Evolutionary conservation across 2,329 filamentous ascomycete genomes (phyloP).

Genomic region (Hirsutella minnesotensis): DNA sequence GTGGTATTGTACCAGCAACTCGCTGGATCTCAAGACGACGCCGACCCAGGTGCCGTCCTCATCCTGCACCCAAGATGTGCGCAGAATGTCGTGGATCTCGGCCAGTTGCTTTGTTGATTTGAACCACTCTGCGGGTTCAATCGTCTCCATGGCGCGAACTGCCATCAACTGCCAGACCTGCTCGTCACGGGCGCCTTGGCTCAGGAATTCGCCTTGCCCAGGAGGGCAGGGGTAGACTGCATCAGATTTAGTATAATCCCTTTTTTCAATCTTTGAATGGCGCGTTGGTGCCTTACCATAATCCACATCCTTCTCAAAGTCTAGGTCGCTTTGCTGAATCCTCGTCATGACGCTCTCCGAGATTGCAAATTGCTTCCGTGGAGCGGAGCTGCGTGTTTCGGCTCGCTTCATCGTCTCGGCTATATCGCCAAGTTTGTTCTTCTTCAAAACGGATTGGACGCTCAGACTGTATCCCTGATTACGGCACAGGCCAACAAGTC

Average conservation of each 20-base stretch:
- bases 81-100: constrained; percentile 12
- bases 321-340: constrained; percentile 1
- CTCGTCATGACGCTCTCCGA: background rate
- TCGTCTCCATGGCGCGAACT: constrained; percentile 9
- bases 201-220: constrained; percentile 17
- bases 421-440: background rate
- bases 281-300: background rate
- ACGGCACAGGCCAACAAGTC: constrained; percentile 27
- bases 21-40: constrained; percentile 9
- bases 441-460: constrained; percentile 12
- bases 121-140: constrained; percentile 10
- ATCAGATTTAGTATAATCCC: background rate
- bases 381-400: background rate
- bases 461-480: constrained; percentile 10
- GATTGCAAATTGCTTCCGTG: background rate
- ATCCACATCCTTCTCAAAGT: background rate
- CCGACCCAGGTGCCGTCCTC: constrained; percentile 9
- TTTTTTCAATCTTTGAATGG: no score
- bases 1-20: constrained; percentile 5
- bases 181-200: constrained; percentile 10
- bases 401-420: background rate
- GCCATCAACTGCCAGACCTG: constrained; percentile 13
- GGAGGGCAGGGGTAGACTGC: constrained; percentile 17
- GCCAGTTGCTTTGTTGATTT: constrained; percentile 8
- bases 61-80: constrained; percentile 9